Conservation (phyloP, 2,329 filamentous ascomycete species). For the Arthrocladium fulminans region DNA sequence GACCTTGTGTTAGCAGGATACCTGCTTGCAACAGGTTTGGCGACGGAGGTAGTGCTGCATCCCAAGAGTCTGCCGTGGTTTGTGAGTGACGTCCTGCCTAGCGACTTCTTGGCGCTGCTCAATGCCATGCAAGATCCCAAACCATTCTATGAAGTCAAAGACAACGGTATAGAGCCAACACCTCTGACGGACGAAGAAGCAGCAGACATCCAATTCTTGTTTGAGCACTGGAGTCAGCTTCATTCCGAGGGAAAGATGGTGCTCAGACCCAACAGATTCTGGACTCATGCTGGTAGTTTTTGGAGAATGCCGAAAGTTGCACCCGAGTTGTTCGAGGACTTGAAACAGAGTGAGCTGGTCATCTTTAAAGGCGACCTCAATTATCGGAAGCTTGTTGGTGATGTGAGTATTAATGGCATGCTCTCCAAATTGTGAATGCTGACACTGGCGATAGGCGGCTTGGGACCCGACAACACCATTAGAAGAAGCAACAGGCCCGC, state of each 20-base stretch:
- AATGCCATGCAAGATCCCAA: constrained; percentile 69
- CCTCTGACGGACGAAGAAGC: constrained; percentile 60
- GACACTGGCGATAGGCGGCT: constrained; percentile 42
- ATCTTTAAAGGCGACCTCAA: constrained; percentile 98
- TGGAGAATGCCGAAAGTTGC: constrained; percentile 72
- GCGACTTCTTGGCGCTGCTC: constrained; percentile 75
- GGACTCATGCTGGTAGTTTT: constrained; percentile 80
- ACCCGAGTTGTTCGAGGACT: constrained; percentile 61
- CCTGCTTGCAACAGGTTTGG: constrained; percentile 72
- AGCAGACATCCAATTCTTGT: constrained; percentile 63
- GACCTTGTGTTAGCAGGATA: constrained; percentile 89
- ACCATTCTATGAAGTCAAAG: constrained; percentile 66
- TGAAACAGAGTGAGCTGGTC: constrained; percentile 75
- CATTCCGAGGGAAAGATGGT: constrained; percentile 78
- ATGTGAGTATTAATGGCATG: constrained; percentile 50
- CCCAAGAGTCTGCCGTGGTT: constrained; percentile 98
- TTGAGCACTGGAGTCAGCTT: constrained; percentile 68
- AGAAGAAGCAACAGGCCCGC: constrained; percentile 69
- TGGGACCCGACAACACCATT: constrained; percentile 91
- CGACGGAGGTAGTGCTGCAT: constrained; percentile 78
- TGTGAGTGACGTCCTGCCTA: constrained; percentile 84
- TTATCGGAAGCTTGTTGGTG: constrained; percentile 83
- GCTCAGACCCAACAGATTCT: constrained; percentile 78
- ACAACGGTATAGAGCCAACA: constrained; percentile 50
- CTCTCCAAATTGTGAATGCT: neutral